Evolutionary conservation across 2,329 filamentous ascomycete species (phyloP).

Genomic region (Calonectria crousiana): DNA sequence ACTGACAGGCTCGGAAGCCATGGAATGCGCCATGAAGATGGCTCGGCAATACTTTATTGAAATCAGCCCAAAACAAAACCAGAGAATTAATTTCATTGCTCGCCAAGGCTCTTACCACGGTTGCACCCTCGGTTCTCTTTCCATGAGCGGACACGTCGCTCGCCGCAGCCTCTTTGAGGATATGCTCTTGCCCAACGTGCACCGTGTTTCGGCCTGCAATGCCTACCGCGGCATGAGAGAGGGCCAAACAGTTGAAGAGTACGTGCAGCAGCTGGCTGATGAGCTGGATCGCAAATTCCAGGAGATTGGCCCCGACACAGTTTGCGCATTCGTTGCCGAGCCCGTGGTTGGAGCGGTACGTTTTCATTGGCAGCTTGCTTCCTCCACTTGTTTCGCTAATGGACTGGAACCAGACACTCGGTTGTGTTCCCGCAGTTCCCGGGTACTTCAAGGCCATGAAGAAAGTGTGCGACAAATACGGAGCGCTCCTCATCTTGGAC

Average conservation of each 20-base stretch:
- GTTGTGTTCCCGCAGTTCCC: conserved; percentile 32
- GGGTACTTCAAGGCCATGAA: conserved; percentile 56
- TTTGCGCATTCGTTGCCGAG: conserved; percentile 64
- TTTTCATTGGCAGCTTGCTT: background rate
- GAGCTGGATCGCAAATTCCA: conserved; percentile 63
- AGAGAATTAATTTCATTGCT: conserved; percentile 32
- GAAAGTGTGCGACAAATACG: conserved; percentile 66
- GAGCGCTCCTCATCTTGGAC: conserved; percentile 67
- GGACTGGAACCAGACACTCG: conserved; percentile 24
- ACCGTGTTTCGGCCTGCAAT: conserved; percentile 25
- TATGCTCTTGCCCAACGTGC: conserved; percentile 32
- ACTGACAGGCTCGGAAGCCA: conserved; percentile 59
- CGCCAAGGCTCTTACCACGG: conserved; percentile 35
- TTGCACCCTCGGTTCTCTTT: conserved; percentile 34
- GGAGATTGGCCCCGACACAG: conserved; percentile 57
- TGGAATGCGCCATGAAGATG: conserved; percentile 60
- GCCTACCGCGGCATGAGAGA: conserved; percentile 37
- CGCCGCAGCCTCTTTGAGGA: conserved; percentile 36
- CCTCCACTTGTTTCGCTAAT: background rate
- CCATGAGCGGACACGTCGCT: conserved; percentile 35
- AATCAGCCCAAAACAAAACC: conserved; percentile 56
- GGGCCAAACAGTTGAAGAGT: conserved; percentile 54
- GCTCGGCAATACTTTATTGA: conserved; percentile 60
- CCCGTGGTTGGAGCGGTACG: conserved; percentile 51
- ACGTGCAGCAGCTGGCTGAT: conserved; percentile 52